Evolutionary conservation across 768 basidiomycete species (phyloP).

Genomic region (Termitomyces sp.): DNA sequence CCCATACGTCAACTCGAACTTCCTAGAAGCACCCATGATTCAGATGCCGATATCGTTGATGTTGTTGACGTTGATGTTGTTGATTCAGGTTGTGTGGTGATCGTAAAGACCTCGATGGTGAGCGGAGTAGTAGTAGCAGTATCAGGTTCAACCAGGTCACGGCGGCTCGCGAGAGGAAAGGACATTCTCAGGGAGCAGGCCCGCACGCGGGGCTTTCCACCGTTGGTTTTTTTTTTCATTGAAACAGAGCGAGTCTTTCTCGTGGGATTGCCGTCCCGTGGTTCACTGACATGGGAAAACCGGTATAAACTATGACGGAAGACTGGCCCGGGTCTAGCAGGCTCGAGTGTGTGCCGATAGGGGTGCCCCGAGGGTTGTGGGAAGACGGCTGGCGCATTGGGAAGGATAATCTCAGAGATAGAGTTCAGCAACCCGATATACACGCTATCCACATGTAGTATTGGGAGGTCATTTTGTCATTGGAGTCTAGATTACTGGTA

Average conservation of each 20-base stretch:
- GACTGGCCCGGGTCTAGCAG: no score
- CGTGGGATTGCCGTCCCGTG: no score
- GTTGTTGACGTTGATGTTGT: no score
- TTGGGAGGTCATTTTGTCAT: no score
- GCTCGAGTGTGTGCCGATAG: background rate
- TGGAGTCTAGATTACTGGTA: background rate
- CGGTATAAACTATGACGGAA: no score
- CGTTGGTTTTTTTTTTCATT: background rate
- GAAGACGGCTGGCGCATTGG: background rate
- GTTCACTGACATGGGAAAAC: no score
- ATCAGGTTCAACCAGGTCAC: background rate
- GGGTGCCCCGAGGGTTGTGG: background rate
- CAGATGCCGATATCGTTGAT: slow-evolving; percentile 10
- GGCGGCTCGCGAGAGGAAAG: background rate
- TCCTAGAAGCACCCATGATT: background rate
- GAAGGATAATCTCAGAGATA: background rate
- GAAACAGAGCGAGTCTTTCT: no score
- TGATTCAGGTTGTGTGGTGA: no score
- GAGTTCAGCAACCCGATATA: no score
- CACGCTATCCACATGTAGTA: no score
- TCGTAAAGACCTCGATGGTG: background rate
- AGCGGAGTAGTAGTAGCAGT: background rate
- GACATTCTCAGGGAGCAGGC: background rate
- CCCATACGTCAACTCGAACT: slow-evolving; percentile 34
- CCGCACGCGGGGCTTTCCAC: background rate